Evolutionary conservation across 1,284 basidiomycete species (phyloP).

Genomic region (Baeospora myosura): DNA sequence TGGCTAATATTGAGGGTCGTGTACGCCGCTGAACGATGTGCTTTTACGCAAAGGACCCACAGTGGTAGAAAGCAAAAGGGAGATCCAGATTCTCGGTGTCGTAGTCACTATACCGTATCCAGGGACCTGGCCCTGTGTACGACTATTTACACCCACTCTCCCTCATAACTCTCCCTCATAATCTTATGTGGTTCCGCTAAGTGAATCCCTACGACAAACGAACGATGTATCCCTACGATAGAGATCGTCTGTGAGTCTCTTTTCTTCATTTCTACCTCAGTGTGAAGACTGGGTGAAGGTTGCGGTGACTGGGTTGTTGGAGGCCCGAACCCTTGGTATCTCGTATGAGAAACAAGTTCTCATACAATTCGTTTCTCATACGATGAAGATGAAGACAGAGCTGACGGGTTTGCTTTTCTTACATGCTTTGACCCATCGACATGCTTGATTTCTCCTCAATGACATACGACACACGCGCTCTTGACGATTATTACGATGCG

Average conservation of each 20-base stretch:
- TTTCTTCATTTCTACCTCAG: background rate
- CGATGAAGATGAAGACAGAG: background rate
- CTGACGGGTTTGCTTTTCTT: background rate
- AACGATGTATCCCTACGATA: constrained; percentile 2
- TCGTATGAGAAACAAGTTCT: background rate
- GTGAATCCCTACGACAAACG: too few relatives aligned
- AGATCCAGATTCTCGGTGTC: too few relatives aligned
- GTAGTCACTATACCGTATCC: too few relatives aligned
- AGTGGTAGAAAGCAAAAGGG: too few relatives aligned
- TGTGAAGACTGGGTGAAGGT: background rate
- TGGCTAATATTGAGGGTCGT: too few relatives aligned
- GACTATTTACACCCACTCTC: too few relatives aligned
- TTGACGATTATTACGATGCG: too few relatives aligned
- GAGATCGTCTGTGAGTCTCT: constrained; percentile 1
- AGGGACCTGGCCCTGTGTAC: too few relatives aligned
- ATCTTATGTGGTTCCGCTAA: too few relatives aligned
- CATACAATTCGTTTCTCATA: background rate
- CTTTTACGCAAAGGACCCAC: too few relatives aligned
- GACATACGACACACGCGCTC: background rate
- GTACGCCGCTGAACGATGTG: too few relatives aligned
- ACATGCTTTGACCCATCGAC: background rate
- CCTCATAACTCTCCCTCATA: too few relatives aligned
- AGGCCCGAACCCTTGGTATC: background rate
- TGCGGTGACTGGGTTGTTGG: background rate
- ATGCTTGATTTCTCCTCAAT: background rate